Base-by-base conservation (phyloP, 768 basidiomycete genomes). In the Naematelia aurantialba region DNA sequence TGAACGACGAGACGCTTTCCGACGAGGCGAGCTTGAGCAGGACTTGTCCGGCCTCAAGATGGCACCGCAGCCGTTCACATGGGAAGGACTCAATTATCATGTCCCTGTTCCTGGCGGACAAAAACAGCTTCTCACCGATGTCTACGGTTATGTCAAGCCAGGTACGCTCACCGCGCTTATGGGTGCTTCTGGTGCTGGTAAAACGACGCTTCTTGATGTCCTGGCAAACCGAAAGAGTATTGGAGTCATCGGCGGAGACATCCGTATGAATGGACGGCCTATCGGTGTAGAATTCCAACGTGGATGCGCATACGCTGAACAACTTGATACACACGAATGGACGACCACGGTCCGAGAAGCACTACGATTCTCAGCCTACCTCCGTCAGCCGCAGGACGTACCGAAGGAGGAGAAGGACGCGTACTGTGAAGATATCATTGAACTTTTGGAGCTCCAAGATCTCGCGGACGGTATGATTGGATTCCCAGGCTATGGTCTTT, bases 371-470 rank as follows among this genome's bases (percentile, higher is more conserved):
- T 91, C 89, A 1, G 90, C 89, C 2, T 83, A 82, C 52, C 79
- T 91, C 30, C 85, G 89, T 30, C 90, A 91, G 70, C 88, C 88
- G 0, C 72, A 80, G 1, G 80, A 81, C 0, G 85, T 89, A 1
- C 79, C 88, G 0, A 66, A 81, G 19, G 78, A 79, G 0, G 89
- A 91, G 77, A 91, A 91, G 74, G 83, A 88, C 70, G 85, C 82
- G 8, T 90, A 90, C 62, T 77, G 78, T 55, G 80, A 81, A 65
- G 76, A 89, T 86, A 75, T 87, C 76, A 86, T 93, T 48, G 85
- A 89, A 77, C 85, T 90, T 72, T 81, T 91, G 26, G 91, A 91
- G 74, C 80, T 93, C 26, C 88, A 91, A 66, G 86, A 89, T 70
- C 79, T 88, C 1, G 85, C 89, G 1, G 90, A 92, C 65, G 90